Conservation (phyloP, 2,329 filamentous ascomycete genomes). For the Cadophora luteo-olivacea region DNA sequence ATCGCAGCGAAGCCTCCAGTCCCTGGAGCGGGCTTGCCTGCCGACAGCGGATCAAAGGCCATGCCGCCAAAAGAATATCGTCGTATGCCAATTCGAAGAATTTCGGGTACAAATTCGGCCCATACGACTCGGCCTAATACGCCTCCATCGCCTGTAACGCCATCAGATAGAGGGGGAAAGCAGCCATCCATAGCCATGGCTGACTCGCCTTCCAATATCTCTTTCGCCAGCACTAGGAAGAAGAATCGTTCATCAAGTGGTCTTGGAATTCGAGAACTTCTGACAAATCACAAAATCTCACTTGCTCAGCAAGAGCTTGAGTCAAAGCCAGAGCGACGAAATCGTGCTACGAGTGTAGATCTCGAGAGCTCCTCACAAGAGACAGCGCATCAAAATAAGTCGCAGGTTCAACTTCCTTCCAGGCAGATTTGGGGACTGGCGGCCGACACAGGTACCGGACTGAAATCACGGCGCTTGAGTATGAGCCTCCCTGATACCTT, state of each 20-base stretch:
- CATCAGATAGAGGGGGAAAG: constrained; percentile 31
- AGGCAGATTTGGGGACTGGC: constrained; percentile 63
- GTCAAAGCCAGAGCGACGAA: constrained; percentile 20
- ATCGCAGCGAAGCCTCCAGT: constrained; percentile 20
- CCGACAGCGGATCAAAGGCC: constrained; percentile 32
- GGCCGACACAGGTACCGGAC: constrained; percentile 73
- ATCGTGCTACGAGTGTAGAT: constrained; percentile 41
- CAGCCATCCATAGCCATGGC: constrained; percentile 37
- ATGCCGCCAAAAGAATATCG: constrained; percentile 30
- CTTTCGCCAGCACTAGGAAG: constrained; percentile 49
- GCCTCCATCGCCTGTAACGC: constrained; percentile 55
- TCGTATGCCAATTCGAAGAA: constrained; percentile 28
- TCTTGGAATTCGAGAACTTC: constrained; percentile 36
- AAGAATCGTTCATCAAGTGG: constrained; percentile 52
- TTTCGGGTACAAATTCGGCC: constrained; percentile 37
- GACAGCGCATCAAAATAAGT: constrained; percentile 40
- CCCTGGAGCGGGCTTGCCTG: constrained; percentile 9
- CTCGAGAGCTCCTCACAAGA: constrained; percentile 28
- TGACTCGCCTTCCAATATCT: constrained; percentile 39
- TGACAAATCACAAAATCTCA: constrained; percentile 34
- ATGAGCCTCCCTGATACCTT: constrained; percentile 77
- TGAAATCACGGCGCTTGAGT: constrained; percentile 81
- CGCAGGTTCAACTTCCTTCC: constrained; percentile 33
- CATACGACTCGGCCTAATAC: constrained; percentile 35
- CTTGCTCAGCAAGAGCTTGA: constrained; percentile 31